Conservation (phyloP, 768 basidiomycete species). For the button mushroom (Agaricus bisporus) region DNA sequence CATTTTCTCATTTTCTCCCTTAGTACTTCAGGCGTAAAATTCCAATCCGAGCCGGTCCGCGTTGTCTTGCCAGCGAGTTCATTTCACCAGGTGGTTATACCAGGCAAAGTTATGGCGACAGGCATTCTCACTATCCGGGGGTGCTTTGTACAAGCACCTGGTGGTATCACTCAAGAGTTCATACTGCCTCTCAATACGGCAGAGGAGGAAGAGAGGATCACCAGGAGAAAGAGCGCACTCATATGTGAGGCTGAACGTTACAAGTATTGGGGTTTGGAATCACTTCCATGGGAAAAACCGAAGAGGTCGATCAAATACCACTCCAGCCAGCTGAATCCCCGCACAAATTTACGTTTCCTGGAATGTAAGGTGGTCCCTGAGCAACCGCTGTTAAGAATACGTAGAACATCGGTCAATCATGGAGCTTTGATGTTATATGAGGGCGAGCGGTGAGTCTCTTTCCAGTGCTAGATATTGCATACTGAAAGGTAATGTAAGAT, state of each 20-base stretch:
- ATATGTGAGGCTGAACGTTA: slow-evolving; percentile 63
- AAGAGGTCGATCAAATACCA: slow-evolving; percentile 39
- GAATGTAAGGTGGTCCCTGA: slow-evolving; percentile 82
- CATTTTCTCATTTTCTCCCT: slow-evolving; percentile 1
- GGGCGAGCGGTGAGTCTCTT: slow-evolving; percentile 71
- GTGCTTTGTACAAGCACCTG: slow-evolving; percentile 70
- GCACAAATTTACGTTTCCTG: slow-evolving; percentile 45
- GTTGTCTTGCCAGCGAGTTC: slow-evolving; percentile 70
- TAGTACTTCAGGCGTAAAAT: slow-evolving; percentile 78
- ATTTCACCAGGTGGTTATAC: slow-evolving; percentile 65
- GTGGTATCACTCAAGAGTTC: slow-evolving; percentile 67
- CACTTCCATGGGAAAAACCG: slow-evolving; percentile 52
- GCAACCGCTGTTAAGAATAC: slow-evolving; percentile 83
- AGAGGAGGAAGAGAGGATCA: slow-evolving; percentile 60
- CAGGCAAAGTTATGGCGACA: slow-evolving; percentile 55
- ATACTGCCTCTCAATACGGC: slow-evolving; percentile 67
- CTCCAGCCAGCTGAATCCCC: slow-evolving; percentile 19
- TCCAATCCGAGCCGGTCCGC: slow-evolving; percentile 59
- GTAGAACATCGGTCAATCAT: slow-evolving; percentile 85
- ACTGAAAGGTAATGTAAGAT: slow-evolving; percentile 37
- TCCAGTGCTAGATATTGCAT: background rate
- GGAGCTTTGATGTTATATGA: slow-evolving; percentile 94
- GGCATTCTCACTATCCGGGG: slow-evolving; percentile 75
- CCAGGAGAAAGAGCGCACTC: slow-evolving; percentile 50
- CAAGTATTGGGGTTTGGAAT: slow-evolving; percentile 72